phyloP scores from a whole-genome alignment of 257 asterid genomes.

The Scutellaria galericulata region DNA sequence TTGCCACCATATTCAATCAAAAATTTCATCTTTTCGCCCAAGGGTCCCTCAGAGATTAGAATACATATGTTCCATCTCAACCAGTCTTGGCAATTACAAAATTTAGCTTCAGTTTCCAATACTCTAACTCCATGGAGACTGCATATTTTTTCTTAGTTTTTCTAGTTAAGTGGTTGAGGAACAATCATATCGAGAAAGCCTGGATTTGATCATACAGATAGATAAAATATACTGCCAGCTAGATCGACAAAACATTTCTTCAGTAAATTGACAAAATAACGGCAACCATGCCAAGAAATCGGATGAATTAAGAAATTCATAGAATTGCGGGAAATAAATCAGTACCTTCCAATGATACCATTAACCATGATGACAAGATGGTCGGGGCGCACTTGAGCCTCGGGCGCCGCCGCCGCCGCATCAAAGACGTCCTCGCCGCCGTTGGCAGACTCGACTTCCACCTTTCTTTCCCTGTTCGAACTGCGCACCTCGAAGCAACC shows the following conservation, averaged over 20 bases:
- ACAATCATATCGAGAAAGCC: neutral
- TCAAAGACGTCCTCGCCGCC: constrained; percentile 81
- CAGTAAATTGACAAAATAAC: constrained; percentile 4
- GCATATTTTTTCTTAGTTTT: neutral
- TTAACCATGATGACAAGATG: constrained; percentile 86
- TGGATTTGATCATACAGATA: neutral
- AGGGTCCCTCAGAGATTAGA: neutral
- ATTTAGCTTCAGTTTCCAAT: too few relatives aligned
- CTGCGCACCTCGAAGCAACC: constrained; percentile 60
- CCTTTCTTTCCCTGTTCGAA: constrained; percentile 52
- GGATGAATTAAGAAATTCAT: neutral
- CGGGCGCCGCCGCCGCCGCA: constrained; percentile 61
- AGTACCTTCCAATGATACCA: constrained; percentile 84
- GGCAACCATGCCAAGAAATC: neutral
- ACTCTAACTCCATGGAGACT: too few relatives aligned
- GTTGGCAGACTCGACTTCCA: constrained; percentile 59
- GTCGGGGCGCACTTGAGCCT: constrained; percentile 62
- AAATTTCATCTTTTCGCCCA: neutral
- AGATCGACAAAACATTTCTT: constrained; percentile 11
- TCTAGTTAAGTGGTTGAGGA: neutral
- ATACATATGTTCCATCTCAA: neutral
- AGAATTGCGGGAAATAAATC: neutral
- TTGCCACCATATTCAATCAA: too few relatives aligned
- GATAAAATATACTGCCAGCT: neutral
- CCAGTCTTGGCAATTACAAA: neutral